Percentiles rank a stretch among this genome's conserved stretches.
phyloP scores from a whole-genome alignment of 2,329 filamentous ascomycete genomes.

The Ophioceras dolichostomum region DNA sequence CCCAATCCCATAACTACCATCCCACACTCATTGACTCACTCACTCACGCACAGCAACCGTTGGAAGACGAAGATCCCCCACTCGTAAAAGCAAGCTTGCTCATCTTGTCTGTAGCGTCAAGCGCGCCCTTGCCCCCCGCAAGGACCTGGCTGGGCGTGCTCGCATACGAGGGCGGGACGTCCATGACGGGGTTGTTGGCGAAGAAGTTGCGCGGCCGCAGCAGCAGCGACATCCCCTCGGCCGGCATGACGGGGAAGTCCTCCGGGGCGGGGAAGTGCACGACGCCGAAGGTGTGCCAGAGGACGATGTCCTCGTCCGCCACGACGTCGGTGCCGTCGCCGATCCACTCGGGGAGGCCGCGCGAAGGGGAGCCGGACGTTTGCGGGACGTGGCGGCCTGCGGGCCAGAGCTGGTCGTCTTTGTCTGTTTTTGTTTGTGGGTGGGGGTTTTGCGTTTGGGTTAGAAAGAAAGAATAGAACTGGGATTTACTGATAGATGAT shows the following conservation, averaged over 20 bases:
- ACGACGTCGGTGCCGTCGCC: conserved; percentile 55
- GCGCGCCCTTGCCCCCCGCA: conserved; percentile 26
- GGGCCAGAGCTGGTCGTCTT: conserved; percentile 71
- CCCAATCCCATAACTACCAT: too few relatives aligned
- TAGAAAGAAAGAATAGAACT: neutral
- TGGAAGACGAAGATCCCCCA: too few relatives aligned
- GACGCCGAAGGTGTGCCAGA: conserved; percentile 90
- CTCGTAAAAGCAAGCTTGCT: conserved; percentile 23
- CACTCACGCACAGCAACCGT: too few relatives aligned
- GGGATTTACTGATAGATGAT: neutral
- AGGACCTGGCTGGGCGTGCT: conserved; percentile 59
- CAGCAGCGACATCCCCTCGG: conserved; percentile 71
- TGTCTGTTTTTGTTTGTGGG: conserved; percentile 35
- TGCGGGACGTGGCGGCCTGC: conserved; percentile 82
- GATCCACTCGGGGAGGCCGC: conserved; percentile 67
- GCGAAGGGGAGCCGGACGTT: conserved; percentile 66
- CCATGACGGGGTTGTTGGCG: conserved; percentile 62
- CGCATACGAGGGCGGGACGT: conserved; percentile 66
- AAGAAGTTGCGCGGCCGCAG: conserved; percentile 78
- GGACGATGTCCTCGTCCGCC: conserved; percentile 73
- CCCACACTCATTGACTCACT: too few relatives aligned
- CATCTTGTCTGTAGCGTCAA: conserved; percentile 34
- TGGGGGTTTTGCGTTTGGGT: neutral
- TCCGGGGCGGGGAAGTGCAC: conserved; percentile 84
- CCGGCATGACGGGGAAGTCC: conserved; percentile 88